Base-by-base conservation (phyloP, 345 rosid genomes). In the Eucalyptus pauciflora region DNA sequence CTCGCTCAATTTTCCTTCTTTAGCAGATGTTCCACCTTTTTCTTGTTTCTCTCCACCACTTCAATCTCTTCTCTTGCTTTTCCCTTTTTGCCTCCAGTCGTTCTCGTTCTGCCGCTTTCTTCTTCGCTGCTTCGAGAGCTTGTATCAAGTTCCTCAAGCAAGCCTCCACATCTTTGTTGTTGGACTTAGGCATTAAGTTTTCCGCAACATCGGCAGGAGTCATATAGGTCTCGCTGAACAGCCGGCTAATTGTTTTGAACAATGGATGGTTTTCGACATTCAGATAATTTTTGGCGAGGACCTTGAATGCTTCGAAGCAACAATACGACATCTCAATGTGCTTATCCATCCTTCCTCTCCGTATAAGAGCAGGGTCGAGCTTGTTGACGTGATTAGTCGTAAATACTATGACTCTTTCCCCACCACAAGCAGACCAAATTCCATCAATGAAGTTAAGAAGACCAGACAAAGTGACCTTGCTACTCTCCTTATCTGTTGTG, bases 321-420 rank as follows among this genome's bases (percentile, higher is more conserved):
- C 88, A 89, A 43, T 86, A 89, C 8, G 86, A 86, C 89, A 85
- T 60, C 87, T 91, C 90, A 5, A 91, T 91, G 88, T 85, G 92
- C 76, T 89, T 89, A 56, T 91, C 92, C 92, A 91, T 91, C 88
- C 92, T 89, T 64, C 92, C 92, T 85, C 89, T 87, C 76, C 92
- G 33, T 50, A 91, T 91, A 4, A 91, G 86, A 16, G 92, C 92
- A 2, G 90, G 90, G 45, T 91, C 90, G 15, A 91, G 92, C 76
- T 89, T 91, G 15, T 89, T 88, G 31, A 89, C 46, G 33, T 81
- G 79, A 46, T 91, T 89, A 2, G 91, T 90, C 33, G 90, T 91
- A 85, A 91, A 91, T 45, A 91, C 41, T 50, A 91, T 87, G 85
- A 91, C 64, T 51, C 92, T 89, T 54, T 91, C 90, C 17, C 86